phyloP scores from a whole-genome alignment of 768 basidiomycete genomes.

The Ephemerocybe angulata region DNA sequence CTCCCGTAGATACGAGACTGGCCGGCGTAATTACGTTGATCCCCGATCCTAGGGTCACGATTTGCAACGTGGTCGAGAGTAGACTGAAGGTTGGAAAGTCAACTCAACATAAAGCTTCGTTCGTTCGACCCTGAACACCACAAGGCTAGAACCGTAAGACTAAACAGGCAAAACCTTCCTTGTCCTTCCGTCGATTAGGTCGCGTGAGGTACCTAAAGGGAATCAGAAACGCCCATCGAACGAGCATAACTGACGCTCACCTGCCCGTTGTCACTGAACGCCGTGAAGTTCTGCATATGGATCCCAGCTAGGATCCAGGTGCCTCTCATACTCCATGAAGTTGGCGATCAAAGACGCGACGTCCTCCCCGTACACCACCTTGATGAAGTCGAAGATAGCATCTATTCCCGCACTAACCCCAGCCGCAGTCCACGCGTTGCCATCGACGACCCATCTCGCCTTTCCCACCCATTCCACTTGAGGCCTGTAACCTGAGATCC shows the following conservation, averaged over 20 bases:
- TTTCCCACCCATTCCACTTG: slow-evolving; percentile 40
- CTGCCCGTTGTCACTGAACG: slow-evolving; percentile 13
- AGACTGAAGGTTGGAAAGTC: too few relatives aligned
- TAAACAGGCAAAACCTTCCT: too few relatives aligned
- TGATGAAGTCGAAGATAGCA: slow-evolving; percentile 34
- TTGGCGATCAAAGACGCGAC: slow-evolving; percentile 28
- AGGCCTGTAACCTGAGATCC: slow-evolving; percentile 20
- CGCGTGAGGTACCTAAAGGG: too few relatives aligned
- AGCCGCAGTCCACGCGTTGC: slow-evolving; percentile 46
- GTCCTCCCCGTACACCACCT: slow-evolving; percentile 33
- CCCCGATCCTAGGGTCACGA: too few relatives aligned
- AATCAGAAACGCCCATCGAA: too few relatives aligned
- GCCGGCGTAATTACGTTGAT: too few relatives aligned
- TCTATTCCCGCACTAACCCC: slow-evolving; percentile 47
- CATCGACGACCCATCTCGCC: slow-evolving; percentile 47
- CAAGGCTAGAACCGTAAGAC: too few relatives aligned
- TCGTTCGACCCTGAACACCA: too few relatives aligned
- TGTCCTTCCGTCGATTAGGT: too few relatives aligned
- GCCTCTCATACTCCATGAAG: slow-evolving; percentile 38
- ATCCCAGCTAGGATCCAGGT: slow-evolving; percentile 34
- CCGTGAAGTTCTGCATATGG: slow-evolving; percentile 35
- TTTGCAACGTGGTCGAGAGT: too few relatives aligned
- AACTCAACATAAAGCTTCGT: too few relatives aligned
- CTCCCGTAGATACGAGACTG: too few relatives aligned
- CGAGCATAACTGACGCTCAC: background rate